Base-by-base conservation (phyloP, 2,329 filamentous ascomycete species). In the Diaporthe vexans region DNA sequence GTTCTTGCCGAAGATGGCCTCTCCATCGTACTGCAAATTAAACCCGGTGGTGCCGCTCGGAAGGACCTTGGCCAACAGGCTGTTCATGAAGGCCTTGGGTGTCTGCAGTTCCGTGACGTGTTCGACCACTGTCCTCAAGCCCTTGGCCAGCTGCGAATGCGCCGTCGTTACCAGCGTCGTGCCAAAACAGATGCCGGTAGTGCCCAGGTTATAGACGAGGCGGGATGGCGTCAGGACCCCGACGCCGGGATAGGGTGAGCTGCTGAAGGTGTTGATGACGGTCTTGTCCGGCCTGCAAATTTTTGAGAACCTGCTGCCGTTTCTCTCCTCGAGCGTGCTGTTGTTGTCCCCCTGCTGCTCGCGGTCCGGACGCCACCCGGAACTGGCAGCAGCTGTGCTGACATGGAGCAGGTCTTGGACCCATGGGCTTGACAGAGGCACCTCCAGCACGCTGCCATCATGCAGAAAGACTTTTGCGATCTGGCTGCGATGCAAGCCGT, bases 101-200 rank as follows among this genome's bases (percentile, higher is more conserved):
- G 48, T 51, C 24, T 51, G 48, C 48, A 51, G 48, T 51, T 51
- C 48, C 48, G 48, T 51, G 48, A 51, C 48, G 48, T 51, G 48
- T 24, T 51, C 48, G 19, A 51, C 48, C 48, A 51, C 48, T n/a
- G 48, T 51, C 48, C 24, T 51, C 48, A 51, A 51, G 48, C 48
- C 48, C 48, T 51, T n/a, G 19, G 17, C 48, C 48, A 51, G 48
- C 48, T 51, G 48, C 48, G 48, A 51, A 21, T 51, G 48, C 48
- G 48, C 48, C 13, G 48, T 51, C 48, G 48, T 51, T 8, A 51
- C 48, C 48, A 51, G 17, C 48, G 48, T 51, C 48, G 48, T 9
- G 48, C 48, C 48, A 51, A 51, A 51, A 51, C 48, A 51, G 48
- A 51, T 51, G 48, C 48, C 17, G 19, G 17, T 21, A 21, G 48